Base-by-base conservation (phyloP, 257 asterid genomes). In the Nicotiana paniculata region DNA sequence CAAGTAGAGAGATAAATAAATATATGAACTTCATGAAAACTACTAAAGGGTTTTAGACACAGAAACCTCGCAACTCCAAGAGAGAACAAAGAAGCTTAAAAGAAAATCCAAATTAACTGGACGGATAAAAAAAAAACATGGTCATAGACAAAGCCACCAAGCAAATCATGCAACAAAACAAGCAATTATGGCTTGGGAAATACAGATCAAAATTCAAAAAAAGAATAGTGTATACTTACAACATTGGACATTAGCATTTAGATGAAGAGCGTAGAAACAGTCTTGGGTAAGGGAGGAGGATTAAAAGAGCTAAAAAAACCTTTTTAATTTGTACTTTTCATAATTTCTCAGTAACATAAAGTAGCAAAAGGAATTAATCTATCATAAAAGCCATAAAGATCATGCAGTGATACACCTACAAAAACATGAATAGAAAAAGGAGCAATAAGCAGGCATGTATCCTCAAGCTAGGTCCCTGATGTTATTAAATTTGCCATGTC, bases 11-110 rank as follows among this genome's bases (percentile, higher is more conserved):
- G 9, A 21, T 72, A 74, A 48, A 24, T 48, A 5, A 26, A 74
- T 46, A 46, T 74, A 48, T 74, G 79, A 74, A 74, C 79, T 74
- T 74, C 79, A 74, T 3, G 59, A 61, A 24, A 72, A 48, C 79
- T 13, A 74, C 13, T 74, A 21, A 26, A 74, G 7, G 8, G 15
- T 6, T 74, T 43, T 74, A 48, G 79, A 74, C 15, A 74, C 15
- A 7, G 62, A 37, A 48, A 15, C 15, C 51, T 74, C 43, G 48
- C 0, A 51, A 2, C 43, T 51, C 26, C 21, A 15, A 51, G 63
- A 74, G 79, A 15, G 62, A 51, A 74, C 79, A 74, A 24, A 74
- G 79, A 74, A 48, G 4, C 51, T 74, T 5, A 30, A 30, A 30
- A 30, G 32, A 30, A 30, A 30, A 30, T 30, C 32, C 32, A 30